Evolutionary conservation across 192 early-diverging fungal genomes (phyloP).

Genomic region (Coemansia sp.): DNA sequence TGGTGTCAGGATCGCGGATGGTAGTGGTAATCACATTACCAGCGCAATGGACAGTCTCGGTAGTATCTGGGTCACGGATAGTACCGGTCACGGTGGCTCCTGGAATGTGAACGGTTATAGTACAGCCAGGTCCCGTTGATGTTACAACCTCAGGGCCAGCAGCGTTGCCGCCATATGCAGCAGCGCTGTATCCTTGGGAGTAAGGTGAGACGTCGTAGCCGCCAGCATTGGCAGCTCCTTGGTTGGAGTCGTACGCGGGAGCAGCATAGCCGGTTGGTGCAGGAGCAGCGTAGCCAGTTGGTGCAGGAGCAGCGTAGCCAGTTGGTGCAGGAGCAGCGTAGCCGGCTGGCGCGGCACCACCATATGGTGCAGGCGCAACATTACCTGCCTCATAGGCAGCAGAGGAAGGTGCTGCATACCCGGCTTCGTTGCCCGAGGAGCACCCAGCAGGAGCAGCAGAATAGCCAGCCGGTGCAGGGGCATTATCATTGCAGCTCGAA

Average conservation of each 20-base stretch:
- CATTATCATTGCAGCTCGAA: constrained; percentile 1
- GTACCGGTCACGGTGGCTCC: constrained; percentile 34
- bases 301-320: constrained; percentile 25
- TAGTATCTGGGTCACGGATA: constrained; percentile 32
- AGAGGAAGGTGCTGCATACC: constrained; percentile 9
- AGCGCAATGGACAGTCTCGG: constrained; percentile 23
- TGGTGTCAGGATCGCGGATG: constrained; percentile 30
- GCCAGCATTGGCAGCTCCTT: constrained; percentile 13
- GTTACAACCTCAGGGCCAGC: constrained; percentile 18
- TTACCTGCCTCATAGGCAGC: constrained; percentile 13
- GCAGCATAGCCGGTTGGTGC: constrained; percentile 20
- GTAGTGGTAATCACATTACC: constrained; percentile 33
- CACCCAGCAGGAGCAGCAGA: constrained; percentile 12
- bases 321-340: constrained; percentile 17
- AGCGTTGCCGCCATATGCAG: constrained; percentile 21
- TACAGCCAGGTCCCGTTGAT: constrained; percentile 20
- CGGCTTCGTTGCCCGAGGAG: background rate
- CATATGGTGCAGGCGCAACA: constrained; percentile 17
- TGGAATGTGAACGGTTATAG: constrained; percentile 32
- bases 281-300: constrained; percentile 14
- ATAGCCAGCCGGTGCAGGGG: constrained; percentile 11
- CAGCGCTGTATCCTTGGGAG: constrained; percentile 14
- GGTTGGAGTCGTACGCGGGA: constrained; percentile 18
- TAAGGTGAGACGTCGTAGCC: constrained; percentile 21
- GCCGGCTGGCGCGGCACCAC: constrained; percentile 11